Conservation (phyloP, 2,329 filamentous ascomycete species). For the Neocatenulostroma microsporum region DNA sequence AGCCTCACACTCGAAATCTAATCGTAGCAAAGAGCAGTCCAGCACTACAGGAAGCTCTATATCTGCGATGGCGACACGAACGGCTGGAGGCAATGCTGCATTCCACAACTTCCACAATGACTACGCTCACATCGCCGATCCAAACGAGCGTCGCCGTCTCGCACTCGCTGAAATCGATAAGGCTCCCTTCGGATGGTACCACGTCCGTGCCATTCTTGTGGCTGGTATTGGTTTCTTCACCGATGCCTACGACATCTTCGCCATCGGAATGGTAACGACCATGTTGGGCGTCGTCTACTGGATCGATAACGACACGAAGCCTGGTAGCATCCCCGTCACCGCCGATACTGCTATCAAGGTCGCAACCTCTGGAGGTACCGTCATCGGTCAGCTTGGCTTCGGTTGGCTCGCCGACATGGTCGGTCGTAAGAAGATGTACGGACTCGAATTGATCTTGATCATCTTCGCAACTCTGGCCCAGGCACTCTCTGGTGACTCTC, state of each 20-base stretch:
- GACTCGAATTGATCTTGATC: constrained; percentile 66
- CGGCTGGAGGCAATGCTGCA: background rate
- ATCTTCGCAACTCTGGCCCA: constrained; percentile 67
- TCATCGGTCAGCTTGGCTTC: constrained; percentile 65
- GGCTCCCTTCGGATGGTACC: constrained; percentile 46
- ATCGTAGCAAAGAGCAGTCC: too few relatives aligned
- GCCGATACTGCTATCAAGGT: constrained; percentile 56
- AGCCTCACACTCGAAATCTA: too few relatives aligned
- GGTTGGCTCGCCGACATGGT: constrained; percentile 66
- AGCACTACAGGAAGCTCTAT: too few relatives aligned
- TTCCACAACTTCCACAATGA: constrained; percentile 45
- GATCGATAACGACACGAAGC: constrained; percentile 21
- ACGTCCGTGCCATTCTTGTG: constrained; percentile 66
- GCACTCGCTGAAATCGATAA: constrained; percentile 73
- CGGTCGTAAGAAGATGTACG: constrained; percentile 74
- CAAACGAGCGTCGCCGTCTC: constrained; percentile 69
- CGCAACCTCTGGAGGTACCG: background rate
- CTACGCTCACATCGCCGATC: constrained; percentile 57
- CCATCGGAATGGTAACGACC: constrained; percentile 61
- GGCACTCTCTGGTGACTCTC: constrained; percentile 54
- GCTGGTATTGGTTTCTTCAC: constrained; percentile 71
- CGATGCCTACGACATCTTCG: constrained; percentile 72
- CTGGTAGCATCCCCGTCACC: constrained; percentile 51
- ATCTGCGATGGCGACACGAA: background rate
- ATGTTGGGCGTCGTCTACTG: constrained; percentile 55